Evolutionary conservation across 306 rosid species (phyloP).

Genomic region (Quercus rubra): DNA sequence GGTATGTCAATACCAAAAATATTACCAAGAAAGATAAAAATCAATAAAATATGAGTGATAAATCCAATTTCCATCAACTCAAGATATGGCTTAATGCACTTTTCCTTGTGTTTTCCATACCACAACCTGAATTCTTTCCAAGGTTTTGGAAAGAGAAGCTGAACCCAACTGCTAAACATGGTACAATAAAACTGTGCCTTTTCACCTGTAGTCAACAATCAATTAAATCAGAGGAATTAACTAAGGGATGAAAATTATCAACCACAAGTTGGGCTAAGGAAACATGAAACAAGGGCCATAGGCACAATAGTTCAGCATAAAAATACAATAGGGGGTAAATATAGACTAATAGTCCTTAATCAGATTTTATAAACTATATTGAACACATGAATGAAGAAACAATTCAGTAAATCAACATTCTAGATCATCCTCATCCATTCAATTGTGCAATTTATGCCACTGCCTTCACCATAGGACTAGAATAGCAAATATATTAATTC

Average conservation of each 20-base stretch:
- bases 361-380: too few species aligned
- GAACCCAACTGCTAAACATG: slow-evolving; percentile 99
- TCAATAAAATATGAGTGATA: slow-evolving; percentile 6
- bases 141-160: slow-evolving; percentile 92
- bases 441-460: too few species aligned
- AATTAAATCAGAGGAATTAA: slow-evolving; percentile 8
- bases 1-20: slow-evolving; percentile 7
- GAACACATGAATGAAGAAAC: too few species aligned
- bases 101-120: slow-evolving; percentile 81
- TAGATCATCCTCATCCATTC: too few species aligned
- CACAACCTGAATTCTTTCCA: slow-evolving; percentile 99
- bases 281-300: neutral
- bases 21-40: slow-evolving; percentile 1
- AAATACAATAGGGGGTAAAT: neutral
- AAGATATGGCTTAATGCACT: slow-evolving; percentile 65
- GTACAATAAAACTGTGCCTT: slow-evolving; percentile 65
- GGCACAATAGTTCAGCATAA: neutral
- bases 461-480: too few species aligned
- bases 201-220: slow-evolving; percentile 47
- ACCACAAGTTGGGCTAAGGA: neutral
- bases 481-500: too few species aligned
- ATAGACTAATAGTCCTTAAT: neutral
- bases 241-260: neutral
- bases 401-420: too few species aligned
- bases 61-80: slow-evolving; percentile 73